phyloP scores from a whole-genome alignment of 768 basidiomycete species.

The Mycena polygramma region DNA sequence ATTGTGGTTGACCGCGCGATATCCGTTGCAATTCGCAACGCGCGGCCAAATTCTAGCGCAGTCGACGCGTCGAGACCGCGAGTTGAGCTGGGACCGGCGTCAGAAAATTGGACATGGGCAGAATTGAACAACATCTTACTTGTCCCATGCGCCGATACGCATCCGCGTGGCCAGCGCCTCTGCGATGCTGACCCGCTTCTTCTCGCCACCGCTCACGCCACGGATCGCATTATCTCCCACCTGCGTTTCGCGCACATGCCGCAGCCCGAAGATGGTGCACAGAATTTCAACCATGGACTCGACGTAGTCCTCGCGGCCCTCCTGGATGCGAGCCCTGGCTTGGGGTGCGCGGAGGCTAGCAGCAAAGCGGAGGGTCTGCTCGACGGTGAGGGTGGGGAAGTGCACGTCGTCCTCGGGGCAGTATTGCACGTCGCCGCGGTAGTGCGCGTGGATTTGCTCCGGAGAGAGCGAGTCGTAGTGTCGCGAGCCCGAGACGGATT shows the following conservation, averaged over 20 bases:
- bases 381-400: conserved; percentile 86
- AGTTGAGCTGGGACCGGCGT: conserved; percentile 64
- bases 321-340: conserved; percentile 53
- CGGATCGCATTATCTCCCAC: conserved; percentile 84
- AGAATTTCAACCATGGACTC: conserved; percentile 67
- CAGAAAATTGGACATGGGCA: not conserved
- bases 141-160: conserved; percentile 82
- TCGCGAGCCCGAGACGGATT: conserved; percentile 76
- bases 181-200: conserved; percentile 84
- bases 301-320: conserved; percentile 59
- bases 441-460: conserved; percentile 70
- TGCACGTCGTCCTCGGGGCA: conserved; percentile 90
- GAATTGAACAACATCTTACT: conserved; percentile 54
- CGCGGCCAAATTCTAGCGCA: conserved; percentile 78
- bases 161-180: conserved; percentile 77
- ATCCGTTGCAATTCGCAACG: conserved; percentile 75
- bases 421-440: conserved; percentile 86
- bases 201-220: conserved; percentile 83
- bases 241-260: conserved; percentile 76
- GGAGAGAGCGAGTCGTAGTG: conserved; percentile 83
- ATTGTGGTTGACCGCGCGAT: conserved; percentile 67
- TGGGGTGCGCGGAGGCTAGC: conserved; percentile 77
- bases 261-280: conserved; percentile 80
- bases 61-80: conserved; percentile 77
- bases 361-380: conserved; percentile 80